These are phyloP conservation scores for Solanum pennellii DNA, from an alignment of 257 asterid species.

Conservation along the genomic window DNA sequence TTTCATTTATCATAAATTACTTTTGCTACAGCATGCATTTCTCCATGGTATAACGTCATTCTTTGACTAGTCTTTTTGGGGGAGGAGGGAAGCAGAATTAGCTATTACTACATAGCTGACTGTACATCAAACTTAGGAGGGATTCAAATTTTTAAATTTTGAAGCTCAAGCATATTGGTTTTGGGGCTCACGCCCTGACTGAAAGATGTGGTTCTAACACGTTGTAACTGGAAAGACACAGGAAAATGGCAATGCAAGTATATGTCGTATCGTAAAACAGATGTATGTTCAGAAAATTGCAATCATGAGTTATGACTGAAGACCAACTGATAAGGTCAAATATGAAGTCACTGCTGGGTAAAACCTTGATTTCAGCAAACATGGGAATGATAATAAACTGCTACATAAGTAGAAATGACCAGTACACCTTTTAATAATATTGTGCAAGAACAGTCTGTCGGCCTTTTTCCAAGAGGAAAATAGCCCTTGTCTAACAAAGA, in stretches of 20 bases:
- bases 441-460: not conserved
- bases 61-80: not conserved
- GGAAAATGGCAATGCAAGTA: not conserved
- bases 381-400: not conserved
- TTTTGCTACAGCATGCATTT: not conserved
- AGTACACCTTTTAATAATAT: not conserved
- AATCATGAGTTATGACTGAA: not conserved
- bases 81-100: not conserved
- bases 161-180: not conserved
- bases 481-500: not conserved
- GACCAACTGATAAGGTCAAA: not conserved
- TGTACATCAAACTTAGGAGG: not conserved
- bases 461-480: not conserved
- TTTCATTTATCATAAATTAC: not conserved
- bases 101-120: not conserved
- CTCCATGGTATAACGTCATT: not conserved
- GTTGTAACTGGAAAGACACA: not conserved
- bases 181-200: not conserved
- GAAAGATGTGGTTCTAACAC: not conserved
- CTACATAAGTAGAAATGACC: not conserved
- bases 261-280: not conserved
- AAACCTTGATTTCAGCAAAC: not conserved
- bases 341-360: not conserved
- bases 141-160: not conserved
- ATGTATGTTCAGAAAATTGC: not conserved